Conservation (phyloP, 2,329 filamentous ascomycete genomes). For the Phialophora tarda region DNA sequence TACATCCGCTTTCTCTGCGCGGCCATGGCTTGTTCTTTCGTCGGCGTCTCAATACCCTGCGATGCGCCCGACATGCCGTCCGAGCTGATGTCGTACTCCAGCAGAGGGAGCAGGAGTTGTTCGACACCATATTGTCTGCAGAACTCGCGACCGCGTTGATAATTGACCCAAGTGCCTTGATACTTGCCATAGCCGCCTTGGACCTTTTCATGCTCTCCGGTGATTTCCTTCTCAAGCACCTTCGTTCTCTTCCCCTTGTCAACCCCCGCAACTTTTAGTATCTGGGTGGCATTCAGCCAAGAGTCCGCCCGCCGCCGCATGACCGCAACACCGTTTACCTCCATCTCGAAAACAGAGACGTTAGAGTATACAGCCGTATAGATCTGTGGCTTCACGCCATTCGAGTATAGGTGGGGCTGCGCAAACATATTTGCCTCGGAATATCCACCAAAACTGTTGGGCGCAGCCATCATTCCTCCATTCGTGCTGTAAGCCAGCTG, state of each 20-base stretch:
- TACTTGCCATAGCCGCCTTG: conserved; percentile 99
- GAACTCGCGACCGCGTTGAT: conserved; percentile 88
- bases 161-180: conserved; percentile 98
- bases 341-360: conserved; percentile 98
- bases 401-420: conserved; percentile 36
- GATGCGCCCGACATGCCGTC: conserved; percentile 66
- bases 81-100: conserved; percentile 57
- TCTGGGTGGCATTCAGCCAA: conserved; percentile 98
- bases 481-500: conserved; percentile 36
- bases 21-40: conserved; percentile 98
- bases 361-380: conserved; percentile 84
- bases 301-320: conserved; percentile 96
- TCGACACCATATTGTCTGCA: conserved; percentile 73
- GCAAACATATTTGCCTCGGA: conserved; percentile 51
- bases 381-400: conserved; percentile 49
- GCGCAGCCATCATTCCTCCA: conserved; percentile 43
- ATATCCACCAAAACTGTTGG: conserved; percentile 48
- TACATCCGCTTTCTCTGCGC: conserved; percentile 92
- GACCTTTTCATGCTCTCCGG: conserved; percentile 96
- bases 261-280: conserved; percentile 94
- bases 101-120: conserved; percentile 54
- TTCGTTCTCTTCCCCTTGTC: conserved; percentile 98
- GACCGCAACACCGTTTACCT: conserved; percentile 87
- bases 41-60: conserved; percentile 87
- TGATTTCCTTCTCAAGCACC: conserved; percentile 97